These are phyloP conservation scores for Clohesyomyces aquaticus DNA, from an alignment of 495 filamentous ascomycete species.

Conservation along the genomic window DNA sequence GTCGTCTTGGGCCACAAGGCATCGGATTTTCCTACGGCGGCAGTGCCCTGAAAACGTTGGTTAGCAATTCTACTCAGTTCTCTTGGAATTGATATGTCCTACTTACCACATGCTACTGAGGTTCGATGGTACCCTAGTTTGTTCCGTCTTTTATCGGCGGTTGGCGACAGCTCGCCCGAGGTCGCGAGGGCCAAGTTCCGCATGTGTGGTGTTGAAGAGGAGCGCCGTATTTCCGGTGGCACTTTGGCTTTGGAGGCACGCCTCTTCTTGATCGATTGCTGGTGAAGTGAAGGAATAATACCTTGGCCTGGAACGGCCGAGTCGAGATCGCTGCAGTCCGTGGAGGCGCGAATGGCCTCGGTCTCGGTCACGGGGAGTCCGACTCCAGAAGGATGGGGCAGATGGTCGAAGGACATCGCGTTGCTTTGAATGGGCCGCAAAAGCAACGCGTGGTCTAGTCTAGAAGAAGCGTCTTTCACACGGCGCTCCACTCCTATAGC, in stretches of 20 bases:
- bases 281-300: constrained; percentile 9
- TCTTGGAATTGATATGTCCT: neutral
- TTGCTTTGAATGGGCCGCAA: constrained; percentile 22
- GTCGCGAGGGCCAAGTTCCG: constrained; percentile 54
- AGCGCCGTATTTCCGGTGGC: constrained; percentile 59
- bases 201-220: constrained; percentile 69
- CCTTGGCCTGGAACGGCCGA: constrained; percentile 12
- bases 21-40: constrained; percentile 92
- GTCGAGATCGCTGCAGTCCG: constrained; percentile 13
- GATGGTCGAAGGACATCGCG: constrained; percentile 35
- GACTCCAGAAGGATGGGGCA: constrained; percentile 29
- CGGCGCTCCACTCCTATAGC: constrained; percentile 38
- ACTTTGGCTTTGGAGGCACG: constrained; percentile 34
- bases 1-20: constrained; percentile 78
- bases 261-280: constrained; percentile 30
- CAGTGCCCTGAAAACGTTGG: constrained; percentile 72
- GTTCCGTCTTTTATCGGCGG: constrained; percentile 86
- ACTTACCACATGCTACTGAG: constrained; percentile 96
- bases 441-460: constrained; percentile 28
- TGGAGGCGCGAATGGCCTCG: constrained; percentile 3
- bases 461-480: constrained; percentile 34
- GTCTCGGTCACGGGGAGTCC: constrained; percentile 29
- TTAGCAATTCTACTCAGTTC: neutral
- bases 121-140: constrained; percentile 97
- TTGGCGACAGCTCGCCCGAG: constrained; percentile 50